Base-by-base conservation (phyloP, 1,284 basidiomycete species). In the Ceratobasidium sp. region DNA sequence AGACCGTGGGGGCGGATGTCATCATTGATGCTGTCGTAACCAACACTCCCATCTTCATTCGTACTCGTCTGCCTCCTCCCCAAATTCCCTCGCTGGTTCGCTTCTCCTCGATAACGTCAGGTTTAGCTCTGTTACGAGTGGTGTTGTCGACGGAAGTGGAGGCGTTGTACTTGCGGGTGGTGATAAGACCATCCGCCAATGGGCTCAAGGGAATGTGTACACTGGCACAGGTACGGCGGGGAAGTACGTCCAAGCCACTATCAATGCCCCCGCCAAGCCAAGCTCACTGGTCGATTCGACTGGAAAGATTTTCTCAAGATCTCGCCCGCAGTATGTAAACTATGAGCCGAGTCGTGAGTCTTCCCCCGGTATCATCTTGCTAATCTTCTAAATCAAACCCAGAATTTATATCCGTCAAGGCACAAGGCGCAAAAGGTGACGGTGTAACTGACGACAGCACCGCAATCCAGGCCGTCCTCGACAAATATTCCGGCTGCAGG, bases 391-490 rank as follows among this genome's bases (percentile, higher is more conserved):
- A n/a, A 38, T 28, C n/a, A 42, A 56, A 38, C 38, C 61, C 70
- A 12, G 80, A 83, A 38, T 80, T 95, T 82, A 87, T 93, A 77
- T 93, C 91, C 81, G 91, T 93, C 50, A 91, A 89, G 82, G 87
- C 88, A 54, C 83, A 90, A 59, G 94, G 93, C 17, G 94, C 93
- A 15, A 88, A 85, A 79, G 94, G 94, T 73, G 92, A 95, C 81
- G 94, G 94, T 13, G 81, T 82, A 17, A 92, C 92, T 3, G 94
- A 95, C 82, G 94, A 95, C 81, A 94, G 93, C 0, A 86, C 85
- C 42, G 91, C 91, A 2, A 84, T 95, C 33, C 88, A 91, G 81
- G 85, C 86, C 9, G 86, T 93, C 28, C 87, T 95, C 77, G 83
- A 88, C 76, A 84, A 93, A 91, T 92, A 86, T 82, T 84, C 91